Conservation (phyloP, 768 basidiomycete species). For the Agrocybe praecox region DNA sequence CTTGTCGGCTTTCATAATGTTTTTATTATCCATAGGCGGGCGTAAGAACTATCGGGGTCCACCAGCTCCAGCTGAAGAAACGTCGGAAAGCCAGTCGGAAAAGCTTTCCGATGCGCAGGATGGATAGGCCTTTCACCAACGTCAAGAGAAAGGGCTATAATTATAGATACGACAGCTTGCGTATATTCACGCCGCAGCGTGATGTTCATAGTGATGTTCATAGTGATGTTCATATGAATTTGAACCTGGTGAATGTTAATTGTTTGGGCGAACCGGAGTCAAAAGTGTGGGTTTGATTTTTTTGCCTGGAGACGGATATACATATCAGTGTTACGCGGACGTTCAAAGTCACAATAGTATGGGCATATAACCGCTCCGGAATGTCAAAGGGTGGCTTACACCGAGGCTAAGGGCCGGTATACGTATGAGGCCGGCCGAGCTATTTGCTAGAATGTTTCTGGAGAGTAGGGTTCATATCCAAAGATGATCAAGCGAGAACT, state of each 20-base stretch:
- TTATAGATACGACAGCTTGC: too few relatives aligned
- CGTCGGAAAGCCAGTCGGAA: not conserved
- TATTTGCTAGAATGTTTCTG: not conserved
- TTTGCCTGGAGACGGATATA: too few relatives aligned
- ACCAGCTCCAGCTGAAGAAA: not conserved
- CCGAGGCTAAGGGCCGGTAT: not conserved
- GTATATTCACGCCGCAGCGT: too few relatives aligned
- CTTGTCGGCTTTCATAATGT: too few relatives aligned
- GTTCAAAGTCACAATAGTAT: too few relatives aligned
- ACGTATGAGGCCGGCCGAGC: not conserved
- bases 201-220: too few relatives aligned
- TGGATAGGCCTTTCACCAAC: not conserved
- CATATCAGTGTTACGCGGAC: too few relatives aligned
- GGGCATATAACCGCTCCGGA: too few relatives aligned
- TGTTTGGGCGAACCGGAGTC: not conserved
- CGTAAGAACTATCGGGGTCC: not conserved
- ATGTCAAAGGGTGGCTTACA: not conserved
- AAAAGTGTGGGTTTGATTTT: too few relatives aligned
- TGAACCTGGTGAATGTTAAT: not conserved
- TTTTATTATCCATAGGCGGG: not conserved
- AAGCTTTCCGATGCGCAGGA: not conserved
- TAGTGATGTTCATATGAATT: too few relatives aligned
- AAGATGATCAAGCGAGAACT: not conserved
- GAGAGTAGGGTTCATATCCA: not conserved
- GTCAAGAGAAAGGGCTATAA: not conserved